Evolutionary conservation across 2,329 filamentous ascomycete species (phyloP).

Genomic region (Phaeosphaeria sp.): DNA sequence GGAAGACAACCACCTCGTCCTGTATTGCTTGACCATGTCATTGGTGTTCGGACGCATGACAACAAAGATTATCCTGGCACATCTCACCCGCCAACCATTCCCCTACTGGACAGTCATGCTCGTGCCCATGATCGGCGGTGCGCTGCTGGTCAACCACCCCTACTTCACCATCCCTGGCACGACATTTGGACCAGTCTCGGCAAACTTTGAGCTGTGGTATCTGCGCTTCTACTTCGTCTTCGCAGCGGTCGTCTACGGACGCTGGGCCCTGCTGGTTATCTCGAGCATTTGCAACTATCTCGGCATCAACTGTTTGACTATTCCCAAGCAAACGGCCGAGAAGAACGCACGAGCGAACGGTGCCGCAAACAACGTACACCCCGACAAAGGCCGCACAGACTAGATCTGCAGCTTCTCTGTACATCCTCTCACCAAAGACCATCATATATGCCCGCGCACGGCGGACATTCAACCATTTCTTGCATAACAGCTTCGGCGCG

Average conservation of each 20-base stretch:
- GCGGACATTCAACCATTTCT: constrained; percentile 1
- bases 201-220: constrained; percentile 76
- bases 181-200: constrained; percentile 67
- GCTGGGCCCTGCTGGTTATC: constrained; percentile 92
- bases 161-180: constrained; percentile 58
- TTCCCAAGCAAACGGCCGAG: constrained; percentile 54
- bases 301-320: constrained; percentile 93
- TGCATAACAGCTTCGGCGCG: constrained; percentile 1
- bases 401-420: constrained; percentile 13
- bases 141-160: constrained; percentile 82
- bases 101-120: constrained; percentile 96
- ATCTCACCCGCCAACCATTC: constrained; percentile 91
- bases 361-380: constrained; percentile 30
- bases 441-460: neutral
- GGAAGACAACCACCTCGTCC: constrained; percentile 82
- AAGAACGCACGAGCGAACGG: constrained; percentile 38
- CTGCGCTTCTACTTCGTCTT: constrained; percentile 85
- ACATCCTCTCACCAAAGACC: neutral
- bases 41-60: constrained; percentile 98
- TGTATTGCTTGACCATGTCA: constrained; percentile 93
- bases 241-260: constrained; percentile 83
- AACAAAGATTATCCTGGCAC: constrained; percentile 97
- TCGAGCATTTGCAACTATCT: constrained; percentile 90
- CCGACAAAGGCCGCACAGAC: constrained; percentile 44
- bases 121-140: constrained; percentile 83